phyloP scores from a whole-genome alignment of 805 yeast species.

The Sungouiozyma ichnusensis region DNA sequence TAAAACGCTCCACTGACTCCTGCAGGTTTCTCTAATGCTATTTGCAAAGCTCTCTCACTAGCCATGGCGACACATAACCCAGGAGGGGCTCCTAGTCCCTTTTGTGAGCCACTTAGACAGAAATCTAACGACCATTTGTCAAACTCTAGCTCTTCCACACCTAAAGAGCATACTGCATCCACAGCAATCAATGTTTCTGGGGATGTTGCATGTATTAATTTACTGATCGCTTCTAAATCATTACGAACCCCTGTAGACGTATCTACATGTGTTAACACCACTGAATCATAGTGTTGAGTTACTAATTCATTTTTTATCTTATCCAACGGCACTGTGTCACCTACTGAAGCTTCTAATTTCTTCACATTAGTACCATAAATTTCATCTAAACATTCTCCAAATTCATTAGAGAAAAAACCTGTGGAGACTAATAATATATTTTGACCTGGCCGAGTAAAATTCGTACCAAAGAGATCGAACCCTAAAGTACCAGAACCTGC shows the following conservation, averaged over 20 bases:
- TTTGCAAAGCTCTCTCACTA: constrained; percentile 61
- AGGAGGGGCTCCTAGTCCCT: constrained; percentile 90
- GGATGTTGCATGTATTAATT: constrained; percentile 47
- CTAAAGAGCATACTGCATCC: constrained; percentile 93
- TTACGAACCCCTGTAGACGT: constrained; percentile 91
- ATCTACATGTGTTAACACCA: constrained; percentile 91
- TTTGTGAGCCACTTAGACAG: constrained; percentile 86
- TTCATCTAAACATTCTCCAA: constrained; percentile 61
- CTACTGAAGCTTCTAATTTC: constrained; percentile 58
- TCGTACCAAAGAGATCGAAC: constrained; percentile 83
- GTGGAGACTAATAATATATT: constrained; percentile 75
- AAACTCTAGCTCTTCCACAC: constrained; percentile 76
- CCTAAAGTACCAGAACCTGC: constrained; percentile 93
- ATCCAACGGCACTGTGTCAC: constrained; percentile 52
- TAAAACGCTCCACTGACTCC: constrained; percentile 26
- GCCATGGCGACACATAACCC: constrained; percentile 76
- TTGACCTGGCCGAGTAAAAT: constrained; percentile 53
- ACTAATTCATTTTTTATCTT: constrained; percentile 47
- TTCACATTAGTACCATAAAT: constrained; percentile 42
- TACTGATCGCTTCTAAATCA: constrained; percentile 54
- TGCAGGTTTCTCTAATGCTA: constrained; percentile 36
- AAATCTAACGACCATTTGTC: constrained; percentile 86
- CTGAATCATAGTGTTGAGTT: constrained; percentile 44
- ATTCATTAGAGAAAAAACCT: constrained; percentile 79
- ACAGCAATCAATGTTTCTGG: constrained; percentile 80